Percentiles rank a stretch among this genome's conserved stretches.
These are phyloP conservation scores for Chaetomium fimeti DNA, from an alignment of 495 filamentous ascomycete species.

Conservation along the genomic window DNA sequence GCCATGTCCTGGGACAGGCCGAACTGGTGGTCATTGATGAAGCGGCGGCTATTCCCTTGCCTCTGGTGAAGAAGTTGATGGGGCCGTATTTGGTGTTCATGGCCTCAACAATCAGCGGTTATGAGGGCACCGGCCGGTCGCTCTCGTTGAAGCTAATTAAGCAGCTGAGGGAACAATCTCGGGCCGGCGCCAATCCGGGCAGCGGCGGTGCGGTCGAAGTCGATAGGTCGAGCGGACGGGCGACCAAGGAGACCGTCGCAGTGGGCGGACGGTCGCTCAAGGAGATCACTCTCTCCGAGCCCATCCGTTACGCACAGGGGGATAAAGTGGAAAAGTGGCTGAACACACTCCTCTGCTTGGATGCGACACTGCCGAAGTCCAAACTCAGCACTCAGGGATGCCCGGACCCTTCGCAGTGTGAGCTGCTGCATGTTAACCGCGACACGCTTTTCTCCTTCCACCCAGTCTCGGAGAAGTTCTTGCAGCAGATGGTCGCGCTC, in stretches of 20 bases:
- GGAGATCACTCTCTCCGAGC: constrained; percentile 89
- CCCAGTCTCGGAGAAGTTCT: constrained; percentile 91
- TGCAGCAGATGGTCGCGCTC: constrained; percentile 96
- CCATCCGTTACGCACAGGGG: constrained; percentile 89
- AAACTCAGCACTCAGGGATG: constrained; percentile 73
- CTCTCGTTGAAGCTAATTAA: constrained; percentile 96
- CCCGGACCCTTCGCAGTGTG: constrained; percentile 85
- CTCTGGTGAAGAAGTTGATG: constrained; percentile 88
- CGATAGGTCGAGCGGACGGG: constrained; percentile 68
- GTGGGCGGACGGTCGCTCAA: constrained; percentile 74
- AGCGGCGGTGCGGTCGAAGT: constrained; percentile 63
- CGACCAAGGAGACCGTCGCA: constrained; percentile 60
- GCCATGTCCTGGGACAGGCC: constrained; percentile 90
- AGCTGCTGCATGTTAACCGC: constrained; percentile 89
- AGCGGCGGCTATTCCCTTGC: constrained; percentile 93
- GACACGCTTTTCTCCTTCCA: constrained; percentile 99
- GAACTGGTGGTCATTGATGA: constrained; percentile 97
- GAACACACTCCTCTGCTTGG: constrained; percentile 89
- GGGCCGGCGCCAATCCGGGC: constrained; percentile 49
- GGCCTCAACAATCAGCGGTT: constrained; percentile 98
- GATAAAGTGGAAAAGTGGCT: constrained; percentile 96
- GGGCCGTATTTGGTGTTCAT: constrained; percentile 99
- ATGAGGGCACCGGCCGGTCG: constrained; percentile 95
- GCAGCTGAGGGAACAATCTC: constrained; percentile 91
- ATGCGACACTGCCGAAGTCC: constrained; percentile 80